phyloP scores from a whole-genome alignment of 371 early-diverging fungal species.

The Mucor velutinosus region DNA sequence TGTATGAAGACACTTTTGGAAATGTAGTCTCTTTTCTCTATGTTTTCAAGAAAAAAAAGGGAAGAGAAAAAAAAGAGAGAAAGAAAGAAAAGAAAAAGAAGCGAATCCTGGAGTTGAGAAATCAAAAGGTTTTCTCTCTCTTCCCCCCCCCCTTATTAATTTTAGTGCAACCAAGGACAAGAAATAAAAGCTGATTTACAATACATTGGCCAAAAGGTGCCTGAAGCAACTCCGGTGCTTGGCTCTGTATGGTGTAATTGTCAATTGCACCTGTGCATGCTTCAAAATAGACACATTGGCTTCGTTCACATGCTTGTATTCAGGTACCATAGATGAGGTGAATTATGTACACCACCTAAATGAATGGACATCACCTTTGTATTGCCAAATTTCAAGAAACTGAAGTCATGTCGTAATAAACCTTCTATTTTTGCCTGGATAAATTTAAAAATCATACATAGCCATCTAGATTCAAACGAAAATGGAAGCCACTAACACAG shows the following conservation, averaged over 20 bases:
- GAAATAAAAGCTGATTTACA: background rate
- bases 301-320: no score
- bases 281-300: background rate
- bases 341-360: no score
- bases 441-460: no score
- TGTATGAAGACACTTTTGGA: slow-evolving; percentile 22
- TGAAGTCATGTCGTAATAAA: no score
- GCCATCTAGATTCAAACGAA: no score
- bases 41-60: background rate
- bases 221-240: background rate
- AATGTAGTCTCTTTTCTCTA: background rate
- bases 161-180: slow-evolving; percentile 2
- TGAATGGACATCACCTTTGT: no score
- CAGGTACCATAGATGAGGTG: no score
- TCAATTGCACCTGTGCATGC: background rate
- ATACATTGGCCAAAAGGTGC: background rate
- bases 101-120: background rate
- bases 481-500: no score
- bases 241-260: no score
- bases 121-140: background rate
- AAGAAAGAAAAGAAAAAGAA: background rate
- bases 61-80: background rate
- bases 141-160: background rate
- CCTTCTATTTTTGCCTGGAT: no score
- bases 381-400: no score